These are phyloP conservation scores for Lactarius sp. DNA, from an alignment of 768 basidiomycete species.

Conservation along the genomic window DNA sequence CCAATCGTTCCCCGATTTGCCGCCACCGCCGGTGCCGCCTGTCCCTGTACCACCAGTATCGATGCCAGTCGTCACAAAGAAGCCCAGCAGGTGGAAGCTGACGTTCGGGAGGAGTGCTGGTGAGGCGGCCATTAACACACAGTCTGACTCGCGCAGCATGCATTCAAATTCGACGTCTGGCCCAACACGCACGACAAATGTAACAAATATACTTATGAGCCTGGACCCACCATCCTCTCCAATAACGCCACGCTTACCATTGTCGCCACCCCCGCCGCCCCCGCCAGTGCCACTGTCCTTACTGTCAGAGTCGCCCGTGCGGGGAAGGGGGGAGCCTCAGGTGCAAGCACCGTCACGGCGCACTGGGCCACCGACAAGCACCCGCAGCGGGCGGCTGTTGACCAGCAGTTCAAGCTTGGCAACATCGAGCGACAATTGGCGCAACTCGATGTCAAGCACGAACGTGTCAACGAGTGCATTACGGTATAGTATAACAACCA, in stretches of 20 bases:
- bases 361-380: no score
- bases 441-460: no score
- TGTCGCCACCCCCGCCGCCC: no score
- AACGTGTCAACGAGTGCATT: no score
- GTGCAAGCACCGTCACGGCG: no score
- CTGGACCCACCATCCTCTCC: no score
- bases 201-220: no score
- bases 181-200: no score
- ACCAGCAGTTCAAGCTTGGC: slow-evolving; percentile 48
- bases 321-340: neutral
- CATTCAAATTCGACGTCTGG: no score
- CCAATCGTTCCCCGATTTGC: slow-evolving; percentile 24
- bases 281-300: neutral
- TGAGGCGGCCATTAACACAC: neutral
- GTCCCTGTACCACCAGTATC: slow-evolving; percentile 34
- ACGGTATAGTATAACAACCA: slow-evolving; percentile 9
- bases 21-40: slow-evolving; percentile 39
- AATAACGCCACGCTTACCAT: no score
- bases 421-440: no score
- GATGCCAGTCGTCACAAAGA: slow-evolving; percentile 45
- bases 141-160: no score
- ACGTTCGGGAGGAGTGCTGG: slow-evolving; percentile 58
- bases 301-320: neutral
- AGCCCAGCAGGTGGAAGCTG: slow-evolving; percentile 84
- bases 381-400: slow-evolving; percentile 48